Conservation (phyloP, 2,329 filamentous ascomycete species). For the Epichloe bromicola region DNA sequence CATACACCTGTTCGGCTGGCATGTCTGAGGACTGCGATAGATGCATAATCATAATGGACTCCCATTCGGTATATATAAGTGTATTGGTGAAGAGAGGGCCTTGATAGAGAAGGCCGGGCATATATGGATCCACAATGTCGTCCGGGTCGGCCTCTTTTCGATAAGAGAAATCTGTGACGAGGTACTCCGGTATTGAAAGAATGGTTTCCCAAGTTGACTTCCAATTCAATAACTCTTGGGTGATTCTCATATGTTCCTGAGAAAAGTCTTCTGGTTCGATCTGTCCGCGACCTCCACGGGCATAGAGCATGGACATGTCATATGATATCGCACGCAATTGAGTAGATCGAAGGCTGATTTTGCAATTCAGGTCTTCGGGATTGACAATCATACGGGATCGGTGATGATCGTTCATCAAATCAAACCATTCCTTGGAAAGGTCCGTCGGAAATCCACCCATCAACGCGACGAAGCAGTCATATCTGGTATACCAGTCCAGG, state of each 20-base stretch:
- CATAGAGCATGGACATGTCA: conserved; percentile 69
- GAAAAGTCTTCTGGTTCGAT: conserved; percentile 53
- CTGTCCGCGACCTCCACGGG: conserved; percentile 49
- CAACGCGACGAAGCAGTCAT: conserved; percentile 73
- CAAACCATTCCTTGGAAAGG: conserved; percentile 69
- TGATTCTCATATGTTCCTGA: conserved; percentile 44
- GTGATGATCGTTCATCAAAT: conserved; percentile 49
- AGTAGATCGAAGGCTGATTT: conserved; percentile 53
- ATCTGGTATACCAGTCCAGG: conserved; percentile 79
- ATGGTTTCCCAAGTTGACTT: conserved; percentile 44
- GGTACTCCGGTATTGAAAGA: conserved; percentile 47
- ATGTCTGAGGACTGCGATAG: conserved; percentile 55
- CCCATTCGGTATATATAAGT: conserved; percentile 61
- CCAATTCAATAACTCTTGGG: conserved; percentile 34
- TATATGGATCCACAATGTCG: conserved; percentile 63
- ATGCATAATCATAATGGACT: conserved; percentile 69
- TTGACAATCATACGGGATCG: conserved; percentile 42
- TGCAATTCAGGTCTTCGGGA: conserved; percentile 50
- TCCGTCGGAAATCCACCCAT: conserved; percentile 67
- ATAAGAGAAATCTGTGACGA: conserved; percentile 51
- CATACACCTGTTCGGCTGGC: conserved; percentile 33
- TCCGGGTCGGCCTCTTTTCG: conserved; percentile 38
- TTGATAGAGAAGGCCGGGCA: conserved; percentile 55
- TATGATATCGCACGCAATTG: conserved; percentile 59
- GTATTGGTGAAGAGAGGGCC: conserved; percentile 63